Percentiles rank a stretch among this genome's conserved stretches.
Conservation (phyloP, 306 rosid species). For the Ammopiptanthus mongolicus region DNA sequence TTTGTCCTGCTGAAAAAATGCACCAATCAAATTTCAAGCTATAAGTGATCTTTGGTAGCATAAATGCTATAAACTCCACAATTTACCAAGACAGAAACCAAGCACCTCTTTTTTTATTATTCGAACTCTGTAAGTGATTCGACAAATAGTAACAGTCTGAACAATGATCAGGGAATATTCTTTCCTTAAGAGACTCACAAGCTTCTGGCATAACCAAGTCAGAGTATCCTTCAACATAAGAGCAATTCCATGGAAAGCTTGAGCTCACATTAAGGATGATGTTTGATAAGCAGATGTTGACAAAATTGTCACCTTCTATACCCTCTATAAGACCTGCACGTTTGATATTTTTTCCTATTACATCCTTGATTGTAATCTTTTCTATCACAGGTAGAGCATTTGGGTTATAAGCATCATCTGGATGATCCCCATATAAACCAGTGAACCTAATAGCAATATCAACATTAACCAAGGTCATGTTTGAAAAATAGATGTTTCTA, state of each 20-base stretch:
- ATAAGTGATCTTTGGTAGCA: constrained; percentile 37
- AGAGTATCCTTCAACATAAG: constrained; percentile 58
- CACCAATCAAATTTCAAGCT: constrained; percentile 50
- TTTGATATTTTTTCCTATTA: constrained; percentile 47
- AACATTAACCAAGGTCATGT: constrained; percentile 51
- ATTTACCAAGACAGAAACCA: constrained; percentile 55
- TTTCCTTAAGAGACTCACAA: constrained; percentile 49
- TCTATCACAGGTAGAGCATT: constrained; percentile 57
- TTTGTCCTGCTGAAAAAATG: constrained; percentile 37
- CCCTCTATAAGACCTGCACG: constrained; percentile 67
- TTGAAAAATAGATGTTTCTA: constrained; percentile 55
- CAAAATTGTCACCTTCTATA: constrained; percentile 55
- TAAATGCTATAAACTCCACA: constrained; percentile 34
- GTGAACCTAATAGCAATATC: constrained; percentile 59
- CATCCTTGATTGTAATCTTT: constrained; percentile 51
- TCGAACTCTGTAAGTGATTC: constrained; percentile 30
- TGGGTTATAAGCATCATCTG: constrained; percentile 52
- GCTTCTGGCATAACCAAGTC: constrained; percentile 50
- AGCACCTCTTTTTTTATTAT: constrained; percentile 36
- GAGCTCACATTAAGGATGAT: constrained; percentile 46
- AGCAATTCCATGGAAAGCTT: constrained; percentile 67
- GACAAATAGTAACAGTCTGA: constrained; percentile 61
- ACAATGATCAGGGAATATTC: constrained; percentile 55
- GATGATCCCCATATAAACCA: constrained; percentile 68
- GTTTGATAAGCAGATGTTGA: constrained; percentile 57